Evolutionary conservation across 2,329 filamentous ascomycete genomes (phyloP), one percentile per base, ranked within the genome.

Genomic region (Tolypocladium guangdongense): DNA sequence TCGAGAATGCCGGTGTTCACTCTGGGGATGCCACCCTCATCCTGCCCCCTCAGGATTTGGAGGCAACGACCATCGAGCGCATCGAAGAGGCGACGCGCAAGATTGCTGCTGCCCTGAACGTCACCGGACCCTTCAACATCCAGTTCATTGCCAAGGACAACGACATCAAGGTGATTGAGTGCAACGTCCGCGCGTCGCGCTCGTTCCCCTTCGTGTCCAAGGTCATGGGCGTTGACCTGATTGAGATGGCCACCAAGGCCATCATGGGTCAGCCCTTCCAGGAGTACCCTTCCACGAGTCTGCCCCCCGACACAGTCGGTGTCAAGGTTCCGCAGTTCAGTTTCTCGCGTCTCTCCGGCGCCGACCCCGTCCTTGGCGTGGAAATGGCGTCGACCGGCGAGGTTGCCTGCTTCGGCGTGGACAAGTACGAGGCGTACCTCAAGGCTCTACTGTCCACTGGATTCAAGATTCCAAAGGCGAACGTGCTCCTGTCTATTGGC

Each of bases 101-200:
- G 80, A 97, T 99, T 62, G 93, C 87, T 60, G 85, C 87, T 57
- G 92, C 93, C 18, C 80, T 97, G 55, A 96, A 97, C 68, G 87
- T 99, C 54, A 97, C 93, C 41, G 93, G 93, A 50, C 93, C 93
- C 24, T 96, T 87, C 81, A 99, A 99, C 74, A 99, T 99, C 58
- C 93, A 99, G 69, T 97, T 99, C 75, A 99, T 99, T 64, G 93
- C 93, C 64, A 97, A 97, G 76, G 91, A 97, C 70, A 97, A 97
- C 68, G 92, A 97, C 61, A 97, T 99, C 78, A 97, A 97, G 78
- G 93, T 99, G 60, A 99, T 99, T 59, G 93, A 99, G 74, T 97
- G 93, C 74, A 99, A 99, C 65, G 93, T 97, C 56, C 86, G 93
- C 58, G 93, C 93, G 18, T 96, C 93, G 47, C 83, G 93, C 59